Percentiles rank a stretch among this genome's conserved stretches.
These are phyloP conservation scores for Amanita molliuscula DNA, from an alignment of 768 basidiomycete species.

Conservation along the genomic window DNA sequence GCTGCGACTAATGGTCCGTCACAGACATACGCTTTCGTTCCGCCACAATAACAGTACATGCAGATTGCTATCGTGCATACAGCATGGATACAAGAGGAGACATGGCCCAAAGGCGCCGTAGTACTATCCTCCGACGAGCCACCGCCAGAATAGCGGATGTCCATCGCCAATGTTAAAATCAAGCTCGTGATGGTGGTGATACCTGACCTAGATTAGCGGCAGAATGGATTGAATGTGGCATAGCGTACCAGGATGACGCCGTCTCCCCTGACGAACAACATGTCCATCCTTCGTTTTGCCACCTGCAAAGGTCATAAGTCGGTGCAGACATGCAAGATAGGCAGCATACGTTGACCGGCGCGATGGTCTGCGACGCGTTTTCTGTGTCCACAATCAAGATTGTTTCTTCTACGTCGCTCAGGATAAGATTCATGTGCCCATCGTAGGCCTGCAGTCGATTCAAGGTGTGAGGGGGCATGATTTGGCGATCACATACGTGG, in stretches of 20 bases:
- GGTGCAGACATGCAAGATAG: not conserved
- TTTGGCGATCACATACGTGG: constrained; percentile 51
- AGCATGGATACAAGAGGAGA: constrained; percentile 67
- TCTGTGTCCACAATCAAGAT: constrained; percentile 96
- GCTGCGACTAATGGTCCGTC: constrained; percentile 50
- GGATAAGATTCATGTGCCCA: constrained; percentile 99
- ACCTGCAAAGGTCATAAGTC: constrained; percentile 35
- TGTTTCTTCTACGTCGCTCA: constrained; percentile 96
- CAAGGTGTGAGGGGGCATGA: constrained; percentile 5
- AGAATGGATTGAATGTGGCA: constrained; percentile 5
- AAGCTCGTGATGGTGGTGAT: constrained; percentile 71
- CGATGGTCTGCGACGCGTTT: constrained; percentile 41
- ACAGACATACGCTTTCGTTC: constrained; percentile 5
- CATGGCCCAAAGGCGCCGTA: constrained; percentile 57
- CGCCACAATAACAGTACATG: constrained; percentile 10
- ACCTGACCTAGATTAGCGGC: constrained; percentile 35
- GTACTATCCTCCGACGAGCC: constrained; percentile 55
- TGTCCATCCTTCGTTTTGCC: constrained; percentile 90
- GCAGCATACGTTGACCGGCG: constrained; percentile 52
- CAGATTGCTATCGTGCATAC: constrained; percentile 68
- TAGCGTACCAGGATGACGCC: constrained; percentile 84
- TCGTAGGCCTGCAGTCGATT: constrained; percentile 75
- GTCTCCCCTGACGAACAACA: constrained; percentile 97
- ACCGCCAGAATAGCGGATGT: constrained; percentile 15
- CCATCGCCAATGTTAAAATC: constrained; percentile 28